Conservation (phyloP, 768 basidiomycete species). For the Tephrocybe sp. region DNA sequence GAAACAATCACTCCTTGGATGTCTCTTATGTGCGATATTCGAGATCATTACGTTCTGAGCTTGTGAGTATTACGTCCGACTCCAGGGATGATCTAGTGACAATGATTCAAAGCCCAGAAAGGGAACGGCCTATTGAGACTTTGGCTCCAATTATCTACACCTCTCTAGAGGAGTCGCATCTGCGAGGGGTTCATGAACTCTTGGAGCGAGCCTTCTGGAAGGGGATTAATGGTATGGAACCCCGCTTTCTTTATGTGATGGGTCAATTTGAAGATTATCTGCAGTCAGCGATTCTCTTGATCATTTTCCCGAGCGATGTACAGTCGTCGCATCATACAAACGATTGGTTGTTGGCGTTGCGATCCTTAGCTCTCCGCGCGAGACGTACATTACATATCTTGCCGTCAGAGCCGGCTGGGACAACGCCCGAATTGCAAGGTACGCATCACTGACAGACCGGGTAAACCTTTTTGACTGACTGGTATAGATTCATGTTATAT, state of each 20-base stretch:
- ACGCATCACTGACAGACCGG: conserved; percentile 10
- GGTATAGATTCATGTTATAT: conserved; percentile 69
- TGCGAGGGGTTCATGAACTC: conserved; percentile 72
- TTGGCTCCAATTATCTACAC: conserved; percentile 63
- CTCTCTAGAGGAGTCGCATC: conserved; percentile 56
- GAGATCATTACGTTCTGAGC: conserved; percentile 58
- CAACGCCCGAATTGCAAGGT: conserved; percentile 78
- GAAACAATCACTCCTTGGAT: conserved; percentile 73
- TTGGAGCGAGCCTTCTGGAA: conserved; percentile 72
- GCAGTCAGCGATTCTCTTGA: conserved; percentile 71
- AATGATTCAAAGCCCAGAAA: conserved; percentile 48
- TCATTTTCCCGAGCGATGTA: conserved; percentile 68
- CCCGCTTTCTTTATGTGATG: neutral
- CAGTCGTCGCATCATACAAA: conserved; percentile 75
- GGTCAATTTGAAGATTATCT: neutral
- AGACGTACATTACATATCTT: conserved; percentile 83
- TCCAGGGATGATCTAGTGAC: conserved; percentile 5
- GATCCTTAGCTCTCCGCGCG: conserved; percentile 74
- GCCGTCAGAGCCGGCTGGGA: conserved; percentile 83
- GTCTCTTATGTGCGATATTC: conserved; percentile 70
- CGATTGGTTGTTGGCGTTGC: conserved; percentile 71
- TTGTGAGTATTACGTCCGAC: conserved; percentile 45
- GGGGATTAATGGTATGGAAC: conserved; percentile 65
- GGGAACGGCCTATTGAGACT: conserved; percentile 41
- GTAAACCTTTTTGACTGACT: conserved; percentile 9